Base-by-base conservation (phyloP, 1,284 basidiomycete species). In the Papiliotrema fonsecae region DNA sequence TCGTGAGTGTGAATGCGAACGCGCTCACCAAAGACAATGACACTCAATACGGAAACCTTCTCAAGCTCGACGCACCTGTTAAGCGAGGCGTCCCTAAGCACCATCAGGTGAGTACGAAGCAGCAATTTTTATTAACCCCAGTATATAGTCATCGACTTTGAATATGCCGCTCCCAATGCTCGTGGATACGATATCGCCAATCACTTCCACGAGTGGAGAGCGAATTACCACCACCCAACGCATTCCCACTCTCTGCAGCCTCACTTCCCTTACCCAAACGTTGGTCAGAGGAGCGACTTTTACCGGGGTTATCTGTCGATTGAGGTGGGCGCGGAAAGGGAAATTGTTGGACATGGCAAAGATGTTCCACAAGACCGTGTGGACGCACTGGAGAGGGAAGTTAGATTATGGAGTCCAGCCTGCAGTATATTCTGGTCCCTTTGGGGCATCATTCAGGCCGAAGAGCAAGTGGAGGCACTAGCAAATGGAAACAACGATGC, bases 121-220 rank as follows among this genome's bases (percentile, higher is more conserved):
- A 18, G 24, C 11, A 31, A 10, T 25, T 22, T 11, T 19, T 49
- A 45, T 51, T 31, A 44, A 42, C 36, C 51, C 44, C 64, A 90
- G 86, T 84, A 93, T 61, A 87, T 93, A 65, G 88, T 96, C 31
- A 88, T 96, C 56, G 91, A 96, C 73, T 96, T 94, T 67, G 92
- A 97, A 75, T 97, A 96, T 65, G 88, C 91, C 7, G 79, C 84
- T 0, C 85, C 87, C 2, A 96, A 94, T 69, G 83, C 88, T 25
- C 83, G 89, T 3, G 86, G 88, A 2, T 93, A 84, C 73, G 92
- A 97, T 69, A 90, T 97, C 62, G 91, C 87, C 51, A 96, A 96
- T 74, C 91, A 96, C 74, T 96, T 94, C 74, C 84, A 88, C 67
- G 92, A 96, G 74, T 96, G 92, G 91, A 87, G 87, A 25, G 86